Percentiles rank a stretch among this genome's conserved stretches.
Evolutionary conservation across 805 yeast species (phyloP).

Genomic region (Phaffomyces thermotolerans): DNA sequence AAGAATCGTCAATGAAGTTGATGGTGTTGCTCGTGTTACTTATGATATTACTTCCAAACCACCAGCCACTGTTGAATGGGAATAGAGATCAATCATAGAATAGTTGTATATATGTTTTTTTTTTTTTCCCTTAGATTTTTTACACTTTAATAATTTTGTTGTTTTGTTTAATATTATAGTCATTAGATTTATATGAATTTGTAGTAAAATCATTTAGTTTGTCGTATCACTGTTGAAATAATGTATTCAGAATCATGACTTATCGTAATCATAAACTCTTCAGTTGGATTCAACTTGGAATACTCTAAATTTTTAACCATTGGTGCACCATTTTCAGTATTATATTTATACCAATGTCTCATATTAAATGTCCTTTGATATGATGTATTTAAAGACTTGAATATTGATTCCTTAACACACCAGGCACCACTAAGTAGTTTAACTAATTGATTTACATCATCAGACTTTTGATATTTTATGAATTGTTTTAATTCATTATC

Average conservation of each 20-base stretch:
- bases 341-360: slow-evolving; percentile 49
- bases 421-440: slow-evolving; percentile 49
- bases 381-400: slow-evolving; percentile 43
- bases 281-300: slow-evolving; percentile 23
- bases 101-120: background rate
- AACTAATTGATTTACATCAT: slow-evolving; percentile 24
- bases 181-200: background rate
- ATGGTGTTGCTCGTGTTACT: slow-evolving; percentile 98
- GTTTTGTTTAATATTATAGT: background rate
- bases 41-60: slow-evolving; percentile 99
- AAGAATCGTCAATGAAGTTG: slow-evolving; percentile 96
- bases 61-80: slow-evolving; percentile 99
- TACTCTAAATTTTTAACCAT: slow-evolving; percentile 42
- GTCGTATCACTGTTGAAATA: slow-evolving; percentile 49
- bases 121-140: too few relatives aligned
- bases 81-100: slow-evolving; percentile 35
- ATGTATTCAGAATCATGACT: slow-evolving; percentile 63
- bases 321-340: slow-evolving; percentile 28
- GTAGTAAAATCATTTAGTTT: background rate
- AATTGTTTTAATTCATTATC: slow-evolving; percentile 35
- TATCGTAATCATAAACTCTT: slow-evolving; percentile 45
- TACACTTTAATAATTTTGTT: slow-evolving; percentile 2
- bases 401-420: slow-evolving; percentile 73
- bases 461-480: slow-evolving; percentile 6
- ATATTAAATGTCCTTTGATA: slow-evolving; percentile 51